These are phyloP conservation scores for Glycine tomentella DNA, from an alignment of 306 rosid genomes.

Conservation along the genomic window DNA sequence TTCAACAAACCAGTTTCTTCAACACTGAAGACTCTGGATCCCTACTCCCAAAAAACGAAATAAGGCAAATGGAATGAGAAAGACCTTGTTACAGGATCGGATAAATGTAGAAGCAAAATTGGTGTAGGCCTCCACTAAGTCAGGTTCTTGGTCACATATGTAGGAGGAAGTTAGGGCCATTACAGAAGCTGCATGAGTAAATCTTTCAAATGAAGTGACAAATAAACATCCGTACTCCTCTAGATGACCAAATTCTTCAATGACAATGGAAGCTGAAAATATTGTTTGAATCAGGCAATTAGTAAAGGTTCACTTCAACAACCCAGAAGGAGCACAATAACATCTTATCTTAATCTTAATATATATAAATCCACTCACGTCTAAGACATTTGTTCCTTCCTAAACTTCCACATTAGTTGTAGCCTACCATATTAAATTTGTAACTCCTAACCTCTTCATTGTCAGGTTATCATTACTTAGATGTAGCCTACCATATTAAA, in stretches of 20 bases:
- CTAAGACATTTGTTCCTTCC: too few relatives aligned
- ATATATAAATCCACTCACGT: too few relatives aligned
- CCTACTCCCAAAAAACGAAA: background rate
- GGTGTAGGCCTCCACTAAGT: slow-evolving; percentile 95
- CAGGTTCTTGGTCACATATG: slow-evolving; percentile 98
- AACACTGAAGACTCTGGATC: slow-evolving; percentile 20
- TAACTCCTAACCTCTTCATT: too few relatives aligned
- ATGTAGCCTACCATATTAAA: too few relatives aligned
- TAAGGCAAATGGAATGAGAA: slow-evolving; percentile 4
- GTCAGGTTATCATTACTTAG: too few relatives aligned
- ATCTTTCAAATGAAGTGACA: slow-evolving; percentile 86
- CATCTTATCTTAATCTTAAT: background rate
- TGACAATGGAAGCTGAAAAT: slow-evolving; percentile 87
- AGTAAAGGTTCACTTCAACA: slow-evolving; percentile 31
- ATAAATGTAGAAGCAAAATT: slow-evolving; percentile 87
- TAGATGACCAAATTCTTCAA: slow-evolving; percentile 90
- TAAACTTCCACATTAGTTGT: too few relatives aligned
- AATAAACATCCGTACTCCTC: slow-evolving; percentile 83
- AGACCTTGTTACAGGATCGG: slow-evolving; percentile 82
- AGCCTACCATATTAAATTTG: too few relatives aligned
- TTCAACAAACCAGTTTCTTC: slow-evolving; percentile 23
- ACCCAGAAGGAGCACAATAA: slow-evolving; percentile 17
- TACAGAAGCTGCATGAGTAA: slow-evolving; percentile 84
- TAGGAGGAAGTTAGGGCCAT: slow-evolving; percentile 94
- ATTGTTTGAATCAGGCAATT: slow-evolving; percentile 38